Evolutionary conservation across 140 eudicot species (phyloP).

Genomic region (Bidens hawaiensis): DNA sequence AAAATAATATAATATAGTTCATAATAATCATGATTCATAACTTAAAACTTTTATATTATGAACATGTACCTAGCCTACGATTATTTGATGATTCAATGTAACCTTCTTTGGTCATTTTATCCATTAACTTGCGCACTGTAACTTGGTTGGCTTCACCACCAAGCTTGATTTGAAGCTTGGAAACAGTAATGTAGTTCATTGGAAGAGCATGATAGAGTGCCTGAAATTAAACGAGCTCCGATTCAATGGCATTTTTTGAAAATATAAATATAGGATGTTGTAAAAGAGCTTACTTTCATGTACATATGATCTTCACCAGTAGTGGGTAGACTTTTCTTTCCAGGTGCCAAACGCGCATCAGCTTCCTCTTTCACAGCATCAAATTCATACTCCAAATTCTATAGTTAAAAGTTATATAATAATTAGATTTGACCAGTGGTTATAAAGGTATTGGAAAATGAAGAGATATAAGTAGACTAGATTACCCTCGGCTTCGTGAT

Average conservation of each 20-base stretch:
- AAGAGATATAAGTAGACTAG: neutral
- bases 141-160: constrained; percentile 72
- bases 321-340: constrained; percentile 32
- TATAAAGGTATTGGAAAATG: neutral
- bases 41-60: neutral
- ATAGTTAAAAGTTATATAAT: neutral
- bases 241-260: constrained; percentile 1
- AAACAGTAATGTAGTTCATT: constrained; percentile 50
- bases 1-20: neutral
- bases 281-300: constrained; percentile 61
- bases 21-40: neutral
- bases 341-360: constrained; percentile 35
- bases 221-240: constrained; percentile 34
- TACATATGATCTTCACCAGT: constrained; percentile 59
- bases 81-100: constrained; percentile 61
- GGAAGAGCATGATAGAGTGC: constrained; percentile 92
- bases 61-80: constrained; percentile 66
- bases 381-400: constrained; percentile 76
- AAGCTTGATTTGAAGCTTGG: constrained; percentile 79
- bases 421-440: constrained; percentile 5
- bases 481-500: constrained; percentile 57
- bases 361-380: constrained; percentile 90
- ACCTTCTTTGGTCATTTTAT: constrained; percentile 86
- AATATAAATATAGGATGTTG: neutral
- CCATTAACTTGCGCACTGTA: constrained; percentile 73